Evolutionary conservation across 768 basidiomycete genomes (phyloP).

Genomic region (Rhizopogon vulgaris): DNA sequence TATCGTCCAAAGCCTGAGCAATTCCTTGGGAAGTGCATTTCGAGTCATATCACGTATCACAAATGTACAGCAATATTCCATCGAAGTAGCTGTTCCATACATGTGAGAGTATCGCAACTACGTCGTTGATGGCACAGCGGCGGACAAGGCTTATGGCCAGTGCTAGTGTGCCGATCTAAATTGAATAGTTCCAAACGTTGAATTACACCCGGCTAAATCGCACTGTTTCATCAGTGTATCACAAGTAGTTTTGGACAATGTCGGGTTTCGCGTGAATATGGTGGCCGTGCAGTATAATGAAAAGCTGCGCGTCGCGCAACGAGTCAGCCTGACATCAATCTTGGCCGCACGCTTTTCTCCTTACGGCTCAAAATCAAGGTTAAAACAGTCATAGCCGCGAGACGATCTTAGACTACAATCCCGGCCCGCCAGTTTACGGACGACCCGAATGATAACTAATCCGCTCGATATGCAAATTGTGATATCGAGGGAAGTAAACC

Average conservation of each 20-base stretch:
- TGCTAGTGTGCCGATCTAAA: background rate
- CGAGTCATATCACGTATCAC: background rate
- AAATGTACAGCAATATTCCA: background rate
- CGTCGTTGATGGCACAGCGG: background rate
- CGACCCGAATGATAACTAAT: background rate
- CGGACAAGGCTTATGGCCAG: background rate
- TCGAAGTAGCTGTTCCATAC: background rate
- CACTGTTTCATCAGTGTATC: constrained; percentile 7
- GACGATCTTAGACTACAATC: background rate
- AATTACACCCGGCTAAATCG: background rate
- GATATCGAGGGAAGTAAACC: background rate
- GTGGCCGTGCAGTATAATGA: constrained; percentile 15
- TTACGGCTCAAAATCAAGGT: constrained; percentile 3
- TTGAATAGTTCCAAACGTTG: background rate
- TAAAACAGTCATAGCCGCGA: constrained; percentile 3
- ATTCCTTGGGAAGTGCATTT: background rate
- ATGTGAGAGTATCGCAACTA: background rate
- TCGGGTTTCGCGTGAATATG: constrained; percentile 4
- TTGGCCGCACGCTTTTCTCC: constrained; percentile 1
- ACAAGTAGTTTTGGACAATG: constrained; percentile 9
- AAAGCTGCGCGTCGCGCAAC: constrained; percentile 17
- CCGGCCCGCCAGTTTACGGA: background rate
- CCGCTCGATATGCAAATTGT: background rate
- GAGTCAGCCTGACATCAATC: constrained; percentile 21
- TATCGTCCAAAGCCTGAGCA: background rate